Evolutionary conservation across 176 grass and related monocot species (phyloP).

Genomic region (Tillandsia fasciculata): DNA sequence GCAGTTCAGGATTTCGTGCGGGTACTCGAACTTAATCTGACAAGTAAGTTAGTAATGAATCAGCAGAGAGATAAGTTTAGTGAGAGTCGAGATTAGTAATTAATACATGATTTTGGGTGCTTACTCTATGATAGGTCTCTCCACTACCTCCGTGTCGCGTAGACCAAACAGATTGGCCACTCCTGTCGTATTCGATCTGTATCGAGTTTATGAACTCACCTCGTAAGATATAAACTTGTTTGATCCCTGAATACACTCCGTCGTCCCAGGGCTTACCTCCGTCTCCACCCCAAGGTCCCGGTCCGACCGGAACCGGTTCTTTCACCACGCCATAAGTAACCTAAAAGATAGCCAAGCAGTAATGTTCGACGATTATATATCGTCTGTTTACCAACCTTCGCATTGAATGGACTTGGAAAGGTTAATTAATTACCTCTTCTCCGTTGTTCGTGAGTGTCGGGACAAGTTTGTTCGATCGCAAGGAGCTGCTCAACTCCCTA

Average conservation of each 20-base stretch:
- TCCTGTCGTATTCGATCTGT: conserved; percentile 89
- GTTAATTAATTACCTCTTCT: conserved; percentile 45
- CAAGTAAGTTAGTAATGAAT: not conserved
- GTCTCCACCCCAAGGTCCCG: conserved; percentile 89
- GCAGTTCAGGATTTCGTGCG: conserved; percentile 73
- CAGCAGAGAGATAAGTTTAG: not conserved
- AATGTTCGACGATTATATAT: not conserved
- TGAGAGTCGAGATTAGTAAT: not conserved
- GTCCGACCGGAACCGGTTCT: conserved; percentile 58
- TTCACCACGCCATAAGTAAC: conserved; percentile 60
- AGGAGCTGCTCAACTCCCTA: conserved; percentile 12
- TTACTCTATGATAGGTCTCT: conserved; percentile 59
- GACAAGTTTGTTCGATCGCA: conserved; percentile 32
- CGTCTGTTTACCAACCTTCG: no score
- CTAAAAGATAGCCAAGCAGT: conserved; percentile 13
- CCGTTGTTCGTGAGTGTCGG: conserved; percentile 31
- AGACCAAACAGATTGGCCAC: conserved; percentile 81
- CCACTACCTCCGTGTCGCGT: conserved; percentile 59
- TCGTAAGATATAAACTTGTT: conserved; percentile 68
- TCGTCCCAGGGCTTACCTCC: conserved; percentile 82
- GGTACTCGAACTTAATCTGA: conserved; percentile 87
- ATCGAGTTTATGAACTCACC: conserved; percentile 56
- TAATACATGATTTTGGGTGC: not conserved
- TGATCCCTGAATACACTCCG: conserved; percentile 72
- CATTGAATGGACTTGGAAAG: not conserved